Evolutionary conservation across 2,329 filamentous ascomycete species (phyloP).

Genomic region (Geosmithia flava): DNA sequence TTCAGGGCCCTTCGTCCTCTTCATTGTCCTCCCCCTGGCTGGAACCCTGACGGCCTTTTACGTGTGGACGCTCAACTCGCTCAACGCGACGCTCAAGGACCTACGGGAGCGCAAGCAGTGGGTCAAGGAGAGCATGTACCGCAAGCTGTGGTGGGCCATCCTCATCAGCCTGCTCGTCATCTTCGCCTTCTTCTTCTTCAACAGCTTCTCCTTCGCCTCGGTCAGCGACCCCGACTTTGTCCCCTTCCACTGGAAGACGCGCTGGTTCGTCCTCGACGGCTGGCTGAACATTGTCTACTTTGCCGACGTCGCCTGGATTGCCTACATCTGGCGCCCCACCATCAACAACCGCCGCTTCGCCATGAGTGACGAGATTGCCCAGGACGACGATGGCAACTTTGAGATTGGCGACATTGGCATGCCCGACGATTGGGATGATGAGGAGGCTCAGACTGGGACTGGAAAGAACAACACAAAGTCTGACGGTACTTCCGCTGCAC

Average conservation of each 20-base stretch:
- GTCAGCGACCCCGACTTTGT: slow-evolving; percentile 78
- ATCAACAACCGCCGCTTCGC: slow-evolving; percentile 95
- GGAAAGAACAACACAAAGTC: slow-evolving; percentile 13
- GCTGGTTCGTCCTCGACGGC: slow-evolving; percentile 95
- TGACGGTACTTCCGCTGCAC: neutral
- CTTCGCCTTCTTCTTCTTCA: slow-evolving; percentile 97
- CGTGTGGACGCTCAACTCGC: slow-evolving; percentile 93
- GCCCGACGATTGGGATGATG: slow-evolving; percentile 49
- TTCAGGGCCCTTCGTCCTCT: slow-evolving; percentile 70
- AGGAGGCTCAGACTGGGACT: slow-evolving; percentile 40
- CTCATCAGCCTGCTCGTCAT: slow-evolving; percentile 86
- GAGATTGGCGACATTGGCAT: slow-evolving; percentile 89
- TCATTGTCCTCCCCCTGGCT: slow-evolving; percentile 86
- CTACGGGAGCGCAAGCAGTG: slow-evolving; percentile 89
- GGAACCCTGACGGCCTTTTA: slow-evolving; percentile 93
- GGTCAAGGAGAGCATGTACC: slow-evolving; percentile 91
- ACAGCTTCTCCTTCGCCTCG: slow-evolving; percentile 88
- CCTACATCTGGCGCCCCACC: slow-evolving; percentile 92
- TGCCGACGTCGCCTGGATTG: slow-evolving; percentile 82
- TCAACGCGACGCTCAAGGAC: slow-evolving; percentile 92
- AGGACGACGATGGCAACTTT: slow-evolving; percentile 92
- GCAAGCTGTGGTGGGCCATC: slow-evolving; percentile 97
- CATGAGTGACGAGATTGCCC: slow-evolving; percentile 97
- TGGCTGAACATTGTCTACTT: slow-evolving; percentile 97
- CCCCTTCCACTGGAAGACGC: slow-evolving; percentile 90